Conservation (phyloP, 495 filamentous ascomycete species). For the Xylaria curta region DNA sequence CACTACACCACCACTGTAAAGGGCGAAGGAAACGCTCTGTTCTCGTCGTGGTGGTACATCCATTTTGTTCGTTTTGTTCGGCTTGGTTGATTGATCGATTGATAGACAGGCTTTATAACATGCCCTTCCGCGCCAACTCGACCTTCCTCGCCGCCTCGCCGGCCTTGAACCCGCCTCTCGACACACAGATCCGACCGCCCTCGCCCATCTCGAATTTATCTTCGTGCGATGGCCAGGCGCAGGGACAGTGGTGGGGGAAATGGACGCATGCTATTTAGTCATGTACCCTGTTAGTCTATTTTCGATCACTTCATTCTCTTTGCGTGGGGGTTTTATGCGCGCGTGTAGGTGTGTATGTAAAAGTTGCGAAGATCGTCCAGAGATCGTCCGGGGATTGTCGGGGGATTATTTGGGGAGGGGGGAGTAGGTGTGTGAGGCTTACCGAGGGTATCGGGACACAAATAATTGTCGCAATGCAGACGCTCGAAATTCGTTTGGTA, state of each 20-base stretch:
- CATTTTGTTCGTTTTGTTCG: not conserved
- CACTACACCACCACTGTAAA: not conserved
- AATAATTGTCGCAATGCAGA: constrained; percentile 82
- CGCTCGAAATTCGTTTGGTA: constrained; percentile 75
- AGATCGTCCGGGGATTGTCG: not conserved
- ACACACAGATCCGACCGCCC: constrained; percentile 79
- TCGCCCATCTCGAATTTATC: constrained; percentile 90
- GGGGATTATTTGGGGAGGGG: too few relatives aligned
- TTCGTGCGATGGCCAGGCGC: constrained; percentile 77
- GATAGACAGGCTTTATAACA: constrained; percentile 73
- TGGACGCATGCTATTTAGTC: constrained; percentile 72
- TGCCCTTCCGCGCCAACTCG: constrained; percentile 80
- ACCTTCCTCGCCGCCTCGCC: constrained; percentile 79
- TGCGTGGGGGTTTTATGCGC: not conserved
- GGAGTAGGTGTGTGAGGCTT: constrained; percentile 8
- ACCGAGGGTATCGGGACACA: constrained; percentile 87
- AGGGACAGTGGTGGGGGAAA: constrained; percentile 94
- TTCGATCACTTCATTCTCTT: too few relatives aligned
- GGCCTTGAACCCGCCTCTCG: constrained; percentile 78
- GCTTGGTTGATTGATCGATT: not conserved
- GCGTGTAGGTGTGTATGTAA: not conserved
- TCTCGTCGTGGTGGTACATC: not conserved
- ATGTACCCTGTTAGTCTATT: not conserved
- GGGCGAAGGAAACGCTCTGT: not conserved
- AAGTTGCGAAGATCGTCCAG: not conserved